phyloP scores from a whole-genome alignment of 306 rosid species.

The Medicago lupulina region DNA sequence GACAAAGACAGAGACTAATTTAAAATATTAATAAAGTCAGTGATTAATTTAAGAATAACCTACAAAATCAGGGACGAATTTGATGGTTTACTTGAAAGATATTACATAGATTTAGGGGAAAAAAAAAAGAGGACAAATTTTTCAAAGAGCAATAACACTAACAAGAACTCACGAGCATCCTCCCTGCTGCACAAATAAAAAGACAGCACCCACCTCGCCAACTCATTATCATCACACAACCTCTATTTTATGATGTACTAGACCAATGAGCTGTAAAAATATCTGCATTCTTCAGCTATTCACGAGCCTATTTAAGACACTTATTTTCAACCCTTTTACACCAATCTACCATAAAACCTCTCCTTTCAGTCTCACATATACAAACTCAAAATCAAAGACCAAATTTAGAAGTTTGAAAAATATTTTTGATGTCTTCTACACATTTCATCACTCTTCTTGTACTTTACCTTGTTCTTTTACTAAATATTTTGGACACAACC shows the following conservation, averaged over 20 bases:
- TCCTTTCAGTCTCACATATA: not conserved
- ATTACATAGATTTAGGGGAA: constrained; percentile 35
- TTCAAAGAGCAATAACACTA: constrained; percentile 39
- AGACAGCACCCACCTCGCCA: constrained; percentile 59
- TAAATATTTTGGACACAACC: constrained; percentile 40
- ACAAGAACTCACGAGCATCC: constrained; percentile 70
- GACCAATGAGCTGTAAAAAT: constrained; percentile 48
- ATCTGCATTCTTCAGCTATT: constrained; percentile 56
- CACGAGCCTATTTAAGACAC: constrained; percentile 81
- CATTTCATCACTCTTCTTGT: constrained; percentile 34
- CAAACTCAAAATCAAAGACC: constrained; percentile 34
- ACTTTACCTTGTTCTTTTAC: constrained; percentile 46
- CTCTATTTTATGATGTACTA: constrained; percentile 45
- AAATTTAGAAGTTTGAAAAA: not conserved
- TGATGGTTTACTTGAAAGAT: too few species aligned
- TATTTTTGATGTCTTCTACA: constrained; percentile 44
- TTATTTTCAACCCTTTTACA: constrained; percentile 37
- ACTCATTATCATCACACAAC: constrained; percentile 48
- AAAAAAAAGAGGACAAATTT: constrained; percentile 41
- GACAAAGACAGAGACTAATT: too few species aligned
- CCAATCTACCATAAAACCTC: constrained; percentile 45
- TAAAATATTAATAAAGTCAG: too few species aligned
- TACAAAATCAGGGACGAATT: too few species aligned
- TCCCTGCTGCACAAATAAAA: constrained; percentile 41
- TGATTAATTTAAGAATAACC: too few species aligned